Conservation (phyloP, 2,329 filamentous ascomycete species). For the Eutypa lata region DNA sequence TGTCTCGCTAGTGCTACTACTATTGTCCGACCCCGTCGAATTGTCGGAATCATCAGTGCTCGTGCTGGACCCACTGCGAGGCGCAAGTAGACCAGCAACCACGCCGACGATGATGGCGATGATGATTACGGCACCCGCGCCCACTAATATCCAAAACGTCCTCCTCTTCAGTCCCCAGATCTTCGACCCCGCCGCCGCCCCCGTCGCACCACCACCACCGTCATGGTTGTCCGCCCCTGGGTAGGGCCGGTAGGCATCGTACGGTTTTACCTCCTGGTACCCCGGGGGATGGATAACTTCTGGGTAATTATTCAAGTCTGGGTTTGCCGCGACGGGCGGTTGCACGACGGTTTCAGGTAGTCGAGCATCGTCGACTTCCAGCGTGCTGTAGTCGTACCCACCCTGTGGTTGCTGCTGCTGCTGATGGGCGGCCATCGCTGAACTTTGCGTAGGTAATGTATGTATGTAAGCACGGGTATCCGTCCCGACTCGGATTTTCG, state of each 20-base stretch:
- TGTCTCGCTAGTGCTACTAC: not conserved
- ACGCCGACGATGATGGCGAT: constrained; percentile 12
- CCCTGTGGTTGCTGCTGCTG: not conserved
- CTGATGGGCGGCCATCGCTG: not conserved
- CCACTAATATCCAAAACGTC: constrained; percentile 13
- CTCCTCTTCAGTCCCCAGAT: constrained; percentile 13
- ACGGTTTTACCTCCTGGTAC: not conserved
- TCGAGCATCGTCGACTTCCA: constrained; percentile 2
- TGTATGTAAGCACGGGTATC: too few species aligned
- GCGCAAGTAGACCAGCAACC: constrained; percentile 4
- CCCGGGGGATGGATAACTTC: not conserved
- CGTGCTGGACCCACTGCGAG: not conserved
- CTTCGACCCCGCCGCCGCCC: constrained; percentile 1
- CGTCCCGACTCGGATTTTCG: too few species aligned
- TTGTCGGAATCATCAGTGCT: too few species aligned
- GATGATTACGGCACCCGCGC: constrained; percentile 5
- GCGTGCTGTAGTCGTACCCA: constrained; percentile 1
- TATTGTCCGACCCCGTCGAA: not conserved
- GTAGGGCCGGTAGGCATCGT: not conserved
- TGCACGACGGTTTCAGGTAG: not conserved
- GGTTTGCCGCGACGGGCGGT: not conserved
- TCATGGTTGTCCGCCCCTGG: too few species aligned
- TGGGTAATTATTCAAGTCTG: constrained; percentile 1
- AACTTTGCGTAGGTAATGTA: too few species aligned
- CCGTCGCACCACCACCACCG: not conserved